Evolutionary conservation across 805 yeast genomes (phyloP), one percentile per base, ranked within the genome.

Genomic region (Saccharomycopsis selenospora): DNA sequence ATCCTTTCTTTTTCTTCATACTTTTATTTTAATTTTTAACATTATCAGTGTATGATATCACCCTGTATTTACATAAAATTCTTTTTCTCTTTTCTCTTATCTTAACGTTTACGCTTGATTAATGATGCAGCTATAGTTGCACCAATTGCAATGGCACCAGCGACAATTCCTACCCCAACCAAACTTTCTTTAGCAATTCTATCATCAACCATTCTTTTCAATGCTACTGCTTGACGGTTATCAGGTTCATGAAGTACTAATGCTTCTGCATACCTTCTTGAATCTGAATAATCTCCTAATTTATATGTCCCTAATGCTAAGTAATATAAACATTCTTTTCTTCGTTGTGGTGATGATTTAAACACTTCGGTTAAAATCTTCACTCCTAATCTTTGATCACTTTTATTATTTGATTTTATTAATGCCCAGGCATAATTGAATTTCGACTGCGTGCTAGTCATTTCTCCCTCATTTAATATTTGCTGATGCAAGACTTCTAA

Each of bases 351-450:
- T 0, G 84, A 82, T 44, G 79, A 87, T 56, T 82, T 78, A 66
- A 83, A 91, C 26, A 69, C 68, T 40, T 77, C 79, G 0, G 87
- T 76, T 51, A 93, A 69, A 25, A 91, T 71, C 47, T 77, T 80
- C 14, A 93, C 79, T 0, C 98, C 99, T 45, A 82, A 72, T 57
- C 83, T 73, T 60, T 86, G 95, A 53, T 85, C 83, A 36, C 70
- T 73, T 20, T 71, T 69, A 44, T 73, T 71, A 45, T 65, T 61
- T 1, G 95, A 80, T 63, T 88, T 90, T 54, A 95, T 77, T 45
- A 93, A 70, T 3, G 95, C 99, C 99, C 99, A 93, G 0, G 97
- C 95, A 58, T 85, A 86, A 65, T 95, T 93, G 73, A 93, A 93
- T 50, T 80, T 77, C 2, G 96, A 82, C 63, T 89, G 97, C 0